These are phyloP conservation scores for Protomyces inundatus DNA, from an alignment of 1,139 yeast species.

Conservation along the genomic window DNA sequence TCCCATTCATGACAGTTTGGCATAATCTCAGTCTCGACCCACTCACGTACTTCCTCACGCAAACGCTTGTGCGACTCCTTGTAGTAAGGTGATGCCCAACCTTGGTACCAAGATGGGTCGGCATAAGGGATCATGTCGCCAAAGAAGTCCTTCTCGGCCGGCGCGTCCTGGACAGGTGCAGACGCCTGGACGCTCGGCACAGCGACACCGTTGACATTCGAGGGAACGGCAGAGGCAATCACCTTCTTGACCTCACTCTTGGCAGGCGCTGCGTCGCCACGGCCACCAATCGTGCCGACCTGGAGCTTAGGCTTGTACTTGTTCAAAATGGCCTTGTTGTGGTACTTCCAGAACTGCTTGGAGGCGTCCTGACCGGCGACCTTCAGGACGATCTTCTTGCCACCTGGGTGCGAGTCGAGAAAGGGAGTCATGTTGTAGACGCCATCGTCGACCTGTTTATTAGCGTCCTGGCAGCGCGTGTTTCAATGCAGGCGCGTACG, in stretches of 20 bases:
- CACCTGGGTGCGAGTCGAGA: conserved; percentile 76
- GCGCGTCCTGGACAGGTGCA: conserved; percentile 14
- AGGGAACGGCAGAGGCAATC: neutral
- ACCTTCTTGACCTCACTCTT: neutral
- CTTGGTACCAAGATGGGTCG: conserved; percentile 47
- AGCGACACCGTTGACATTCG: conserved; percentile 14
- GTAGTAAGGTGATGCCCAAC: conserved; percentile 41
- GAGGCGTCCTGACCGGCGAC: conserved; percentile 78
- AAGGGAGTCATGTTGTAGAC: conserved; percentile 78
- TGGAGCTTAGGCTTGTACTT: conserved; percentile 41
- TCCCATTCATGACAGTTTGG: conserved; percentile 47
- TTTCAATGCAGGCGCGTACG: neutral
- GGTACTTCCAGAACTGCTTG: conserved; percentile 56
- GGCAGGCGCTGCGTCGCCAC: conserved; percentile 6
- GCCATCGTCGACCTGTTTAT: conserved; percentile 35
- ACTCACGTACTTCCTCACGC: conserved; percentile 42
- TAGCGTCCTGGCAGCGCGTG: neutral
- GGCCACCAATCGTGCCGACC: conserved; percentile 38
- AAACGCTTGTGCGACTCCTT: conserved; percentile 42
- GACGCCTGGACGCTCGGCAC: neutral
- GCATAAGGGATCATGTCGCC: conserved; percentile 46
- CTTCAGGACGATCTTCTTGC: conserved; percentile 54
- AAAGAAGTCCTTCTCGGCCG: conserved; percentile 33
- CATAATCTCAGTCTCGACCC: conserved; percentile 42
- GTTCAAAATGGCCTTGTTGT: conserved; percentile 43